phyloP scores from a whole-genome alignment of 1,139 yeast species.

The Geotrichum restrictum region DNA sequence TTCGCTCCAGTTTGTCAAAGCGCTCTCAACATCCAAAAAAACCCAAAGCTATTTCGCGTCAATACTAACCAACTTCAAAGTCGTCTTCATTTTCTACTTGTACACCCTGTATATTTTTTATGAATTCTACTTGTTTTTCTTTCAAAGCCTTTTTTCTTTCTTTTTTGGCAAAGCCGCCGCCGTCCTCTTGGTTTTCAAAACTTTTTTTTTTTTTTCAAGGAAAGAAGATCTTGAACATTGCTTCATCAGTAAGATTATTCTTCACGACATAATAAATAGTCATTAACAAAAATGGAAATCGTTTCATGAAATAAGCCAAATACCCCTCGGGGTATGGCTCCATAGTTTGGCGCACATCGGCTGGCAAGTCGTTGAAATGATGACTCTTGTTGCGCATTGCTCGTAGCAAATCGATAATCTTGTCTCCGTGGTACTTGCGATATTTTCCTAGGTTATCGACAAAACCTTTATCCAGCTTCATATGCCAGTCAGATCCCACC shows the following conservation, averaged over 20 bases:
- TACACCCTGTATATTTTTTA: neutral
- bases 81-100: neutral
- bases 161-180: too few species aligned
- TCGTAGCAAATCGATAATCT: slow-evolving; percentile 76
- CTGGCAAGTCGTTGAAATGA: slow-evolving; percentile 87
- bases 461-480: slow-evolving; percentile 61
- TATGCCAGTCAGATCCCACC: slow-evolving; percentile 73
- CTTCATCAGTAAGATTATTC: slow-evolving; percentile 54
- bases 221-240: slow-evolving; percentile 54
- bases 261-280: slow-evolving; percentile 65
- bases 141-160: neutral
- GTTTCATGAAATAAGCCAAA: slow-evolving; percentile 63
- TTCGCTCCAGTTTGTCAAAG: neutral
- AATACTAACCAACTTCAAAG: too few species aligned
- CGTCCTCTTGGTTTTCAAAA: too few species aligned
- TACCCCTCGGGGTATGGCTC: slow-evolving; percentile 83
- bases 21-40: too few species aligned
- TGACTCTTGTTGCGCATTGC: slow-evolving; percentile 90
- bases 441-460: slow-evolving; percentile 83
- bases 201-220: neutral
- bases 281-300: slow-evolving; percentile 77
- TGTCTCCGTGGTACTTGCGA: slow-evolving; percentile 76
- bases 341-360: slow-evolving; percentile 52
- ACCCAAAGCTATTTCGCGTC: too few species aligned
- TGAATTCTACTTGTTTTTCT: neutral